Percentiles rank a stretch among this genome's conserved stretches.
Evolutionary conservation across 805 yeast species (phyloP).

Genomic region (Saccharomycopsis oosterbeekiorum): DNA sequence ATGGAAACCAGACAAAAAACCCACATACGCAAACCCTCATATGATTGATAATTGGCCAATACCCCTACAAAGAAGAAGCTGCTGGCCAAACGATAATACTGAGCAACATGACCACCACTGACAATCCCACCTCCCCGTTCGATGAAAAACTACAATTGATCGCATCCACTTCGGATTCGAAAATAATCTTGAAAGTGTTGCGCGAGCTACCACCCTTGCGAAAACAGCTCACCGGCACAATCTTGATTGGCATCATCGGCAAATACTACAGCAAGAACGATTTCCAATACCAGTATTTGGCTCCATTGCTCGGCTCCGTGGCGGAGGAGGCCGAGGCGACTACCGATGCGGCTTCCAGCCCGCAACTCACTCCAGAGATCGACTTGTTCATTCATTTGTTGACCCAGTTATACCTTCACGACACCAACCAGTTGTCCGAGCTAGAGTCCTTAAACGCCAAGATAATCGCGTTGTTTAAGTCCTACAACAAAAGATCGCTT

Average conservation of each 20-base stretch:
- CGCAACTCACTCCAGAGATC: constrained; percentile 60
- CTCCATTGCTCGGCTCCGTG: constrained; percentile 31
- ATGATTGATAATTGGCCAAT: too few species aligned
- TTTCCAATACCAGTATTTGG: constrained; percentile 32
- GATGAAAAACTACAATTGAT: constrained; percentile 9
- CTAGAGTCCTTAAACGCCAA: constrained; percentile 45
- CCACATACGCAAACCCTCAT: background rate
- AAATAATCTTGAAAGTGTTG: constrained; percentile 77
- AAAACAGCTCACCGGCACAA: constrained; percentile 44
- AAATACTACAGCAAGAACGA: constrained; percentile 45
- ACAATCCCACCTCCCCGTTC: background rate
- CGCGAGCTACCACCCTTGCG: constrained; percentile 75
- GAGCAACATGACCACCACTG: background rate
- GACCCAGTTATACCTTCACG: constrained; percentile 67
- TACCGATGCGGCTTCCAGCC: constrained; percentile 21
- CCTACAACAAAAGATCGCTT: constrained; percentile 69
- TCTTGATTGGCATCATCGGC: constrained; percentile 46
- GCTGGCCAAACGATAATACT: too few species aligned
- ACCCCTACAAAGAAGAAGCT: too few species aligned
- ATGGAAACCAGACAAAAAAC: background rate
- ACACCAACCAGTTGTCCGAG: constrained; percentile 39
- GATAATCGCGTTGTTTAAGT: constrained; percentile 40
- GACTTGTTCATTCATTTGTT: constrained; percentile 73
- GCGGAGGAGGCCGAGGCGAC: constrained; percentile 23
- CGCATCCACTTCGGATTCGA: constrained; percentile 63